These are phyloP conservation scores for Symbiodinium pilosum DNA, from an alignment of 73 alveolate genomes.

Conservation along the genomic window DNA sequence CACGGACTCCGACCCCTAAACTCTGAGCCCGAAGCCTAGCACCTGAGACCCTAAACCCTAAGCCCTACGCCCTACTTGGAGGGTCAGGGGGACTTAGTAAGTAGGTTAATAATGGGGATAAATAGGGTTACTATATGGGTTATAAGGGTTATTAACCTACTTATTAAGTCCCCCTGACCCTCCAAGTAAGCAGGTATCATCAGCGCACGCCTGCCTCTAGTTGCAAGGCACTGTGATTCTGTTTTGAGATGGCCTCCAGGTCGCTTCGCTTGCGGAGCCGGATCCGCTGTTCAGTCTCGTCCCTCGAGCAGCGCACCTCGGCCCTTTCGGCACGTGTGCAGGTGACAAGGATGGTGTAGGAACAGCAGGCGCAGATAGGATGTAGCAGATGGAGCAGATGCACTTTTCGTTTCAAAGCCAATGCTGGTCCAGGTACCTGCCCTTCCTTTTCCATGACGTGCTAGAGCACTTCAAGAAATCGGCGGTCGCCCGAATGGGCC, in stretches of 20 bases:
- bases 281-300: conserved; percentile 70
- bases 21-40: not conserved
- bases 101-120: no score
- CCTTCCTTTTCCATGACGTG: conserved; percentile 41
- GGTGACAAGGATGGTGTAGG: no score
- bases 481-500: conserved; percentile 73
- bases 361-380: no score
- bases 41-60: not conserved
- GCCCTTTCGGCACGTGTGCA: no score
- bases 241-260: not conserved
- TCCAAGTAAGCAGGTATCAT: not conserved
- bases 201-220: not conserved
- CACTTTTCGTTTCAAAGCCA: no score
- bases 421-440: no score
- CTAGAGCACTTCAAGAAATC: conserved; percentile 93
- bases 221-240: not conserved
- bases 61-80: not conserved
- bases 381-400: no score
- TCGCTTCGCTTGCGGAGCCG: conserved; percentile 67
- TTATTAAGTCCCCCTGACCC: not conserved
- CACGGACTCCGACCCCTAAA: no score
- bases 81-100: no score
- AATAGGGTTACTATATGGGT: no score
- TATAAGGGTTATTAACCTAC: not conserved
- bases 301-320: conserved; percentile 48